Base-by-base conservation (phyloP, 345 rosid genomes). In the Ricinus communis region DNA sequence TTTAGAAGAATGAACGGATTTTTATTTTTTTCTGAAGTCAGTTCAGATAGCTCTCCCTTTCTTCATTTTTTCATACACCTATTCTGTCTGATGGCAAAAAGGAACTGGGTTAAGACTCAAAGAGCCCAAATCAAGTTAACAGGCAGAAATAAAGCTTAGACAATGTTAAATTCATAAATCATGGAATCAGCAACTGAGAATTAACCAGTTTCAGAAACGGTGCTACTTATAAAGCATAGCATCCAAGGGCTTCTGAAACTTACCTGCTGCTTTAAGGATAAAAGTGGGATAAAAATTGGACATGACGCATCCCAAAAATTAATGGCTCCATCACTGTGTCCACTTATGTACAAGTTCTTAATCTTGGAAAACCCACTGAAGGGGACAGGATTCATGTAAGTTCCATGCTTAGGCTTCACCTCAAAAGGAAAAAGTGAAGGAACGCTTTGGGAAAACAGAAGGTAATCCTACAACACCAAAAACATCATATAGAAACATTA, bases 241-340 rank as follows among this genome's bases (percentile, higher is more conserved):
- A 62, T 51, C 1, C 18, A 9, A 70, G 30, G 28, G 18, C 21
- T 69, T 4, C 14, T 27, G 22, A 11, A n/a, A 43, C 16, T 58
- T 81, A 91, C 98, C 96, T 91, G 97, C 61, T 90, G 96, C 81
- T 83, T 91, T 54, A 91, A 45, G 27, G 85, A 82, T 63, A 91
- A 70, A 71, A 88, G 46, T 30, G 87, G 98, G 77, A 87, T 65
- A 40, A 76, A 79, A 72, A 90, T 70, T 49, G 93, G 88, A 72
- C 91, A 90, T 19, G 95, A 77, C 70, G 84, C 77, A 79, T 94
- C 96, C 98, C 97, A 94, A 63, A 94, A 86, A 67, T 91, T 74
- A 71, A 88, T 81, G 50, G 87, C 82, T 76, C 98, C 98, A 80
- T 91, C 90, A 66, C 85, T 81, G 65, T 91, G 98, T 43, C 98